Evolutionary conservation across 495 filamentous ascomycete genomes (phyloP).

Genomic region (Endocarpon pusillum): DNA sequence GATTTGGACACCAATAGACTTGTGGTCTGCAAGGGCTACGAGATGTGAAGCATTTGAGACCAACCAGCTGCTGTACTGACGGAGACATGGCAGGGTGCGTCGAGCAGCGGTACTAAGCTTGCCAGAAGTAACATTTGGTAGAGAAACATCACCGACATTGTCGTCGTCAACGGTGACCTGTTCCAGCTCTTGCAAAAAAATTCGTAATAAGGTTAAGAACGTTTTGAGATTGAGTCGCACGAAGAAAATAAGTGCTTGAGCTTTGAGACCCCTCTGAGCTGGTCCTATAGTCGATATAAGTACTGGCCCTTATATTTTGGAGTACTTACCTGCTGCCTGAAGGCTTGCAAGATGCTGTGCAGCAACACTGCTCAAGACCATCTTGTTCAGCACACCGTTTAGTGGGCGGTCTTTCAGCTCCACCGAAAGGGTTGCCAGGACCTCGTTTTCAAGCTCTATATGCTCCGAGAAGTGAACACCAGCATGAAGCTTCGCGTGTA

Average conservation of each 20-base stretch:
- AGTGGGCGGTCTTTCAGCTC: slow-evolving; percentile 53
- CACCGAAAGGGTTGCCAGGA: slow-evolving; percentile 56
- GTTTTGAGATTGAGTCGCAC: slow-evolving; percentile 69
- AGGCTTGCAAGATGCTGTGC: slow-evolving; percentile 55
- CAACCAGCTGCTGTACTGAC: slow-evolving; percentile 63
- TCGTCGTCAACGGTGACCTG: slow-evolving; percentile 34
- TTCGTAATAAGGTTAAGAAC: slow-evolving; percentile 57
- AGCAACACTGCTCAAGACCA: slow-evolving; percentile 71
- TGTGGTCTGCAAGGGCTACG: slow-evolving; percentile 34
- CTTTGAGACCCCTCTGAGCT: slow-evolving; percentile 21
- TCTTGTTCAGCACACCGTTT: slow-evolving; percentile 53
- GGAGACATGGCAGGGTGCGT: slow-evolving; percentile 49
- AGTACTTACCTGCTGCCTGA: slow-evolving; percentile 40
- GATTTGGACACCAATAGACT: slow-evolving; percentile 40
- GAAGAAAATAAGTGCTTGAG: slow-evolving; percentile 49
- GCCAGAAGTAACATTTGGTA: slow-evolving; percentile 26
- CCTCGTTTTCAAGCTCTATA: slow-evolving; percentile 72
- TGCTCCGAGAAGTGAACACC: slow-evolving; percentile 54
- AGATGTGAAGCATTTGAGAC: slow-evolving; percentile 31
- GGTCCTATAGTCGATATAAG: slow-evolving; percentile 13
- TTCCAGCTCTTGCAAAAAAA: slow-evolving; percentile 51
- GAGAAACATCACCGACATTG: slow-evolving; percentile 16
- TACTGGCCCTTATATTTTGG: slow-evolving; percentile 3
- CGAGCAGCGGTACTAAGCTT: slow-evolving; percentile 45
- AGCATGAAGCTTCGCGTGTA: slow-evolving; percentile 71